A percentile compares a stretch with the other conserved stretches of the same genome.
These are phyloP conservation scores for Rickenella mellea DNA, from an alignment of 768 basidiomycete species.

Conservation along the genomic window DNA sequence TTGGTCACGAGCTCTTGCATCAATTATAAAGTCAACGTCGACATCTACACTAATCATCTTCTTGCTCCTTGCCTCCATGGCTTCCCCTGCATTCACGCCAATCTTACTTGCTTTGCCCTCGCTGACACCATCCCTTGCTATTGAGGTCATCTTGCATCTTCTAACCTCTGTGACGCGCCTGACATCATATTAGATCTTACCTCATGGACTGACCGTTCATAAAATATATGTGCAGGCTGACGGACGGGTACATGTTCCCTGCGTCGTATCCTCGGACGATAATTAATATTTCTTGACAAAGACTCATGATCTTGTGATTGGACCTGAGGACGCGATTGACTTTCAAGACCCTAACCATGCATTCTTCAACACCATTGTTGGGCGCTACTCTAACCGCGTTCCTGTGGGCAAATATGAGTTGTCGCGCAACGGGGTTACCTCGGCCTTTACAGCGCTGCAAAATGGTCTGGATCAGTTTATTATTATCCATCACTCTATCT, in stretches of 20 bases:
- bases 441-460: slow-evolving; percentile 33
- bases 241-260: slow-evolving; percentile 39
- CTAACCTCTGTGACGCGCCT: slow-evolving; percentile 2
- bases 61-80: too few species aligned
- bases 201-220: slow-evolving; percentile 61
- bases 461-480: slow-evolving; percentile 19
- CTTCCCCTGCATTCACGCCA: slow-evolving; percentile 30
- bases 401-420: slow-evolving; percentile 47
- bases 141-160: slow-evolving; percentile 49
- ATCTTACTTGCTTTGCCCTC: slow-evolving; percentile 45
- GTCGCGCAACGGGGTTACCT: slow-evolving; percentile 42
- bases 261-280: background rate
- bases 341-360: slow-evolving; percentile 40
- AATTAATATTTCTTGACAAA: slow-evolving; percentile 20
- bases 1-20: too few species aligned
- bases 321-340: slow-evolving; percentile 53
- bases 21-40: too few species aligned
- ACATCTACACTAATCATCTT: too few species aligned
- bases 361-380: slow-evolving; percentile 67
- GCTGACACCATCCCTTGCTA: slow-evolving; percentile 45
- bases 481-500: background rate
- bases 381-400: slow-evolving; percentile 65
- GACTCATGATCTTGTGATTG: slow-evolving; percentile 73
- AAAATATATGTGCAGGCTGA: slow-evolving; percentile 55
- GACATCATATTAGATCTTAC: slow-evolving; percentile 39